Conservation (phyloP, 2,329 filamentous ascomycete species). For the Cordyceps farinosa region DNA sequence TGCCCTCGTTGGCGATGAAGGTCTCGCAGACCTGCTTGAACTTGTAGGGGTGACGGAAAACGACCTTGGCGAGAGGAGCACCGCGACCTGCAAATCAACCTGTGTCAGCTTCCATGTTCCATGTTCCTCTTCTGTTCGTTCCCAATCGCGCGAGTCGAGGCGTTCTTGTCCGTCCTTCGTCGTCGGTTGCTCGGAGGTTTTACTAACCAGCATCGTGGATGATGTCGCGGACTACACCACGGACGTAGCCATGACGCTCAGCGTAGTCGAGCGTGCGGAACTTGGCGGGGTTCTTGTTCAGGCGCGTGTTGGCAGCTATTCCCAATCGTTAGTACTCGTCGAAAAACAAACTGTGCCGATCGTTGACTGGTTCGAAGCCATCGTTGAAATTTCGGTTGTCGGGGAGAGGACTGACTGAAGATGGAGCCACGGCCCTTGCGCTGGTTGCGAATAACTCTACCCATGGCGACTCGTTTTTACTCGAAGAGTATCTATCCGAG, state of each 20-base stretch:
- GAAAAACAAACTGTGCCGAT: conserved; percentile 1
- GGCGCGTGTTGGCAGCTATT: conserved; percentile 74
- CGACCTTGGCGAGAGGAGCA: conserved; percentile 93
- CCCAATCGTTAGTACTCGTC: conserved; percentile 29
- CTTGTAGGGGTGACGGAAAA: conserved; percentile 96
- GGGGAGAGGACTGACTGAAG: conserved; percentile 45
- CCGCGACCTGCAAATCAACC: conserved; percentile 58
- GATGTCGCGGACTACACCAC: conserved; percentile 97
- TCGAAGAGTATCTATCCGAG: conserved; percentile 29
- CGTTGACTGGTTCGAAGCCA: conserved; percentile 19
- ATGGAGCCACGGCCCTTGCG: conserved; percentile 58
- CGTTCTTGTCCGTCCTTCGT: conserved; percentile 19
- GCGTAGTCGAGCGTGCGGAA: conserved; percentile 96
- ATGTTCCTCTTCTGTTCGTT: conserved; percentile 17
- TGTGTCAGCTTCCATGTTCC: conserved; percentile 27
- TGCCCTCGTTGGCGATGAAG: conserved; percentile 99
- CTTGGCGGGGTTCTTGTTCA: conserved; percentile 81
- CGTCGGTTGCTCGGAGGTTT: conserved; percentile 2
- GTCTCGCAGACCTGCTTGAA: conserved; percentile 98
- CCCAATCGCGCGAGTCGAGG: conserved; percentile 19
- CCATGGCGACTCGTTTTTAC: conserved; percentile 43
- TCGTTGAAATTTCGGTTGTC: conserved; percentile 16
- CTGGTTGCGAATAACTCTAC: conserved; percentile 64
- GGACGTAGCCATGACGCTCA: conserved; percentile 96
- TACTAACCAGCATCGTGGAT: conserved; percentile 86